Evolutionary conservation across 2,329 filamentous ascomycete genomes (phyloP), one percentile per base, ranked within the genome.

Genomic region (Hypoxylon sp.): DNA sequence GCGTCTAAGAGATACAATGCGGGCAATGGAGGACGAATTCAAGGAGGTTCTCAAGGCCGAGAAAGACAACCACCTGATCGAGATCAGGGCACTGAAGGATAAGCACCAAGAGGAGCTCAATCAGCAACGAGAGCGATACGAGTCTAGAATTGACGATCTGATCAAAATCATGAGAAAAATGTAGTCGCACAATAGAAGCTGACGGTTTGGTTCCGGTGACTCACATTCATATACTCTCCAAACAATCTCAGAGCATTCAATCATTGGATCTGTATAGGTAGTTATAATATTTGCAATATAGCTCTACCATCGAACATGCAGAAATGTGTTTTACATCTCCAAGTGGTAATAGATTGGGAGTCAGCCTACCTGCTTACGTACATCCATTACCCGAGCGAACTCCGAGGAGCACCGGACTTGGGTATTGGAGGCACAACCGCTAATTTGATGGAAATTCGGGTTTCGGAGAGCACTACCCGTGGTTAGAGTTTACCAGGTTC

Each of bases 21-120:
- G 29, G 7, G 46, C 11, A 2, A 68, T 70, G 61, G 68, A 70
- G 29, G 62, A 62, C 1, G 65, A 70, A 45, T 70, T 70, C 16
- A 45, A 53, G 16, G 68, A 68, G 19, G 16, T 70, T 11, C 59
- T 70, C 8, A 39, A 43, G 21, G 14, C 55, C 12, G 65, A 63
- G 29, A 29, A 62, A 37, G 56, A 59, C 25, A 65, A 59, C 34
- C 53, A 65, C 56, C 23, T 45, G n/a, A 14, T 29, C 9, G 62
- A 59, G 27, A 57, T 68, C 7, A 21, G 46, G 12, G 7, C 23
- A 19, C 25, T 66, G 19, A 54, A 62, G 47, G 52, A 29, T 8
- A 54, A 57, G 53, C 48, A 64, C 52, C 55, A 60, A 43, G 21
- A 55, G 19, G 65, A 66, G 19, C 59, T 68, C n/a, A 23, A 30